Conservation (phyloP, 805 yeast species). For the Candida caryicola region DNA sequence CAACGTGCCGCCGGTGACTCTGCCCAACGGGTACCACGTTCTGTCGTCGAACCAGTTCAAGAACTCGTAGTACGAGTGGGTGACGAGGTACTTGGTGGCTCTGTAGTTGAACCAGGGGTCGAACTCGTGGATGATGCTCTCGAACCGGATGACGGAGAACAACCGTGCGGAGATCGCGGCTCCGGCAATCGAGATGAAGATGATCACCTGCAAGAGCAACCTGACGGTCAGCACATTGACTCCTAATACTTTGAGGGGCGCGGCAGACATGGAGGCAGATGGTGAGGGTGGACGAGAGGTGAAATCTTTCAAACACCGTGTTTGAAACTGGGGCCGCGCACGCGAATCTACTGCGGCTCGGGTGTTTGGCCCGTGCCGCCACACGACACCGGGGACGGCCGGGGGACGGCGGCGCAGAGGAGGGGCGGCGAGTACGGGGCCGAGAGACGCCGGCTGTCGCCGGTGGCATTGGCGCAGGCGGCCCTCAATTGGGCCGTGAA, state of each 20-base stretch:
- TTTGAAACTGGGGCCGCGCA: no score
- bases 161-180: conserved; percentile 91
- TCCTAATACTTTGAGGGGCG: conserved; percentile 7
- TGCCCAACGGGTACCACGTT: conserved; percentile 98
- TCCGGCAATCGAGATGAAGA: conserved; percentile 75
- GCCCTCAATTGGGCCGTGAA: no score
- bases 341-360: no score
- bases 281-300: no score
- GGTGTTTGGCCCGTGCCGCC: no score
- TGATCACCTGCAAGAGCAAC: conserved; percentile 57
- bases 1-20: conserved; percentile 98
- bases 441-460: no score
- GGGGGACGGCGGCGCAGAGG: no score
- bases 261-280: conserved; percentile 4
- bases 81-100: conserved; percentile 89
- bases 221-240: conserved; percentile 36
- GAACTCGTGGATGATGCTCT: conserved; percentile 95
- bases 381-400: no score
- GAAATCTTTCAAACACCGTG: no score
- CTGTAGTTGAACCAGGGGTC: conserved; percentile 96
- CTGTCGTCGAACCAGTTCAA: conserved; percentile 98
- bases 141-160: conserved; percentile 95
- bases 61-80: conserved; percentile 82
- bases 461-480: no score
- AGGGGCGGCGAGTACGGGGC: no score